Conservation (phyloP, 2,329 filamentous ascomycete species). For the Pestalotiopsis sp. region DNA sequence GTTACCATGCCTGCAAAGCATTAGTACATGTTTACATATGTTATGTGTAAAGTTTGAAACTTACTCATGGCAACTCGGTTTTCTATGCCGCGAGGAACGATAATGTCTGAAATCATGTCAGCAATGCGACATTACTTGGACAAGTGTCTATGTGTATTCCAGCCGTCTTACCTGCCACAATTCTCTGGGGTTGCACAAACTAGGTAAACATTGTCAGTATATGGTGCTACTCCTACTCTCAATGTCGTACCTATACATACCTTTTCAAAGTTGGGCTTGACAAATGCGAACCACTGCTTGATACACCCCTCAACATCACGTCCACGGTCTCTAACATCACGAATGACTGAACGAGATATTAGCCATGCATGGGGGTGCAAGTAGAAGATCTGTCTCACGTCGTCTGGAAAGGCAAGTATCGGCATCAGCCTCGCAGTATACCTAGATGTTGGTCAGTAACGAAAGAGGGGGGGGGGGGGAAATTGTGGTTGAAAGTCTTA, state of each 20-base stretch:
- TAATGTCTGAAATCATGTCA: constrained; percentile 64
- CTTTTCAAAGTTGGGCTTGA: constrained; percentile 95
- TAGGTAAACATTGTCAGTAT: constrained; percentile 28
- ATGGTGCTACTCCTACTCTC: background rate
- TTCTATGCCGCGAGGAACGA: constrained; percentile 91
- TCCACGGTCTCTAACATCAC: constrained; percentile 86
- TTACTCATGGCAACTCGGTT: constrained; percentile 86
- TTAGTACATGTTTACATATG: constrained; percentile 13
- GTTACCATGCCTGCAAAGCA: constrained; percentile 74
- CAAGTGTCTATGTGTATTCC: too few relatives aligned
- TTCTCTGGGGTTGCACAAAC: constrained; percentile 89
- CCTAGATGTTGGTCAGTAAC: constrained; percentile 45
- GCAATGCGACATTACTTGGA: background rate
- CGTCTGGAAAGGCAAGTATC: constrained; percentile 90
- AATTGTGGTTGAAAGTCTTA: constrained; percentile 33
- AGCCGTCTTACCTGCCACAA: constrained; percentile 66
- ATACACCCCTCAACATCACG: constrained; percentile 93
- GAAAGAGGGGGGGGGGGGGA: too few relatives aligned
- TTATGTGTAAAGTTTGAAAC: constrained; percentile 22
- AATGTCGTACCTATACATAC: constrained; percentile 29
- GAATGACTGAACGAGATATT: constrained; percentile 57
- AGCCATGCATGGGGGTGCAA: constrained; percentile 15
- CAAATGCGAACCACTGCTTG: constrained; percentile 96
- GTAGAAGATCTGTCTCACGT: constrained; percentile 55
- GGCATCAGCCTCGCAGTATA: constrained; percentile 94